These are phyloP conservation scores for Lasiodiplodia hormozganensis DNA, from an alignment of 2,329 filamentous ascomycete species.

Conservation along the genomic window DNA sequence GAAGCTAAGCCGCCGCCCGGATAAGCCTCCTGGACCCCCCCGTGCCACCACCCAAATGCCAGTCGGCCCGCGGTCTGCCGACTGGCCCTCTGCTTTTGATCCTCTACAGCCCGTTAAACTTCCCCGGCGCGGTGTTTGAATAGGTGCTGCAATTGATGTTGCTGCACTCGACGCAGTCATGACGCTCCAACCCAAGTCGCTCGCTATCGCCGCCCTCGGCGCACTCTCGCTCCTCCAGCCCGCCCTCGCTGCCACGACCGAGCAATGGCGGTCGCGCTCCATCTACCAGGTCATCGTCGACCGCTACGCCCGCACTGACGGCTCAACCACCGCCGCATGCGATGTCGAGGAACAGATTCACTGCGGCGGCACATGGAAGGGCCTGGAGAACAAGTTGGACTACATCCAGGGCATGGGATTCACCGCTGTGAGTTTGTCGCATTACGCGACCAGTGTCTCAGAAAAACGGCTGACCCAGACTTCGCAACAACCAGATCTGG, in stretches of 20 bases:
- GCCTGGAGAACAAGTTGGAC: constrained; percentile 56
- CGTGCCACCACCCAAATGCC: background rate
- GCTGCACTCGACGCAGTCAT: constrained; percentile 22
- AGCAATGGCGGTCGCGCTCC: constrained; percentile 46
- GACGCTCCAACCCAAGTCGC: constrained; percentile 31
- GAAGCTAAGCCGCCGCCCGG: constrained; percentile 3
- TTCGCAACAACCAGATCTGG: constrained; percentile 43
- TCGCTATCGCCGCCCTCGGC: constrained; percentile 33
- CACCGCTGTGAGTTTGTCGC: constrained; percentile 43
- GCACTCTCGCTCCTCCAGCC: constrained; percentile 36
- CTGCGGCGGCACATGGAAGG: constrained; percentile 60
- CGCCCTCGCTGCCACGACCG: constrained; percentile 35
- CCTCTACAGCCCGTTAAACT: constrained; percentile 4
- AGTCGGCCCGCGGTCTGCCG: constrained; percentile 5
- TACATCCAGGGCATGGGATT: constrained; percentile 60
- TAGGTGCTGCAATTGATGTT: background rate
- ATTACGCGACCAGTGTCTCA: constrained; percentile 1
- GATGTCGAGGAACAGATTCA: constrained; percentile 45
- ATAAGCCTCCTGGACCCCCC: background rate
- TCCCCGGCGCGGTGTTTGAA: background rate
- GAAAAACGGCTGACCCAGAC: background rate
- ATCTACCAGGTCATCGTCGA: constrained; percentile 48
- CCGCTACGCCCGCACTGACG: constrained; percentile 40
- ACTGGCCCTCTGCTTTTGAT: constrained; percentile 20
- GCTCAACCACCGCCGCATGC: constrained; percentile 42